Evolutionary conservation across 2,329 filamentous ascomycete species (phyloP), one percentile per base, ranked within the genome.

Genomic region (Cladosporium sp.): DNA sequence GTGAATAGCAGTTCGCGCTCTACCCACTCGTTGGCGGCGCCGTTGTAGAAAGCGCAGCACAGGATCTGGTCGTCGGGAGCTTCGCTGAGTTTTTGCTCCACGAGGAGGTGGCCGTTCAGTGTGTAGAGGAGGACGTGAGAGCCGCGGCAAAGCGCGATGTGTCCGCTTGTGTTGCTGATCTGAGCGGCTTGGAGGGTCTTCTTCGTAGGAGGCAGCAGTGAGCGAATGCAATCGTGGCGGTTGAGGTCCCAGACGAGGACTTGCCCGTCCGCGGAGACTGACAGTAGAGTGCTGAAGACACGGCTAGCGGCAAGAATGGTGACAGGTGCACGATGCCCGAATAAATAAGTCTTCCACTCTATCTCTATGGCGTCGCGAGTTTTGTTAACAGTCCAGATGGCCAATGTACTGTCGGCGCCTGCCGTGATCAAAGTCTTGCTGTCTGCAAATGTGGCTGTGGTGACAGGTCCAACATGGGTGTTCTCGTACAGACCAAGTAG

Each of bases 191-290:
- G 87, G 3, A 83, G 71, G 0, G 76, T 68, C 2, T 74, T 68
- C 88, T 88, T 26, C 94, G 82, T 77, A 88, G 90, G 54, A 3
- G 73, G 70, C 6, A 73, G 71, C 0, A 78, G 70, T 5, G 75
- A 68, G 10, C 76, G 73, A 6, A 98, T 89, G 73, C 97, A 96
- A 62, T 92, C 91, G 14, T 93, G 86, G 18, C 92, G 88, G 77
- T 98, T 99, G 4, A 99, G 84, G 76, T 98, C 95, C 95, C 95
- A 99, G 3, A 98, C 83, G 73, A 96, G 88, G 12, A 93, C 88
- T 47, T 92, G 88, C 0, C 93, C 93, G 74, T 96, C 92, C 0
- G 85, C 85, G 0, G 91, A 93, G 1, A 91, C 90, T 1, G 93
- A 96, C 3, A 98, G 84, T 62, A 99, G 87, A 0, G 93, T 91